Conservation (phyloP, 805 yeast genomes). For the Saccharomycodes ludwigii region DNA sequence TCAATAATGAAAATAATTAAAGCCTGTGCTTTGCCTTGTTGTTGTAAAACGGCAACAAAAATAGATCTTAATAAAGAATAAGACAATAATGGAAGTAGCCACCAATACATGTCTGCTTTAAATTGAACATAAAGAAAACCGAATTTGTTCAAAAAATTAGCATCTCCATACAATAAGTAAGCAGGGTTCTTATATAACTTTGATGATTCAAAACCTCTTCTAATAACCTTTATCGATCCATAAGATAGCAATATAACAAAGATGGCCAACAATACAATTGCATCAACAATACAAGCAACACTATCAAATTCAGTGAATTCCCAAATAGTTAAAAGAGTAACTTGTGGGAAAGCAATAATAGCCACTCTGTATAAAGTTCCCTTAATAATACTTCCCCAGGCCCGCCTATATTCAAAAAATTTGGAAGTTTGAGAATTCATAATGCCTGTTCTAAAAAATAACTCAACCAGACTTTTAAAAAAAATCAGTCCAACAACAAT, state of each 20-base stretch:
- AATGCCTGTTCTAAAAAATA: slow-evolving; percentile 41
- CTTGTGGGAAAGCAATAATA: slow-evolving; percentile 78
- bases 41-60: slow-evolving; percentile 78
- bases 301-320: slow-evolving; percentile 78
- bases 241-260: slow-evolving; percentile 47
- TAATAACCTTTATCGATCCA: slow-evolving; percentile 63
- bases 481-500: slow-evolving; percentile 41
- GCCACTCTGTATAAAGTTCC: slow-evolving; percentile 81
- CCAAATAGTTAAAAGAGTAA: slow-evolving; percentile 76
- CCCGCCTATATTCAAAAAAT: slow-evolving; percentile 64
- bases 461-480: slow-evolving; percentile 62
- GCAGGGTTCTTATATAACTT: slow-evolving; percentile 82
- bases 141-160: slow-evolving; percentile 65
- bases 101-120: slow-evolving; percentile 79
- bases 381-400: slow-evolving; percentile 77
- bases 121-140: slow-evolving; percentile 90
- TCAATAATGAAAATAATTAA: slow-evolving; percentile 67
- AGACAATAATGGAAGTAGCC: slow-evolving; percentile 50
- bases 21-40: slow-evolving; percentile 71
- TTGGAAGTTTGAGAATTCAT: slow-evolving; percentile 45
- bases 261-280: slow-evolving; percentile 53
- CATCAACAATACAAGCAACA: slow-evolving; percentile 70
- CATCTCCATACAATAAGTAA: slow-evolving; percentile 76
- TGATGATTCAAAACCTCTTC: slow-evolving; percentile 62
- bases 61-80: slow-evolving; percentile 66